Evolutionary conservation across 805 yeast species (phyloP), one percentile per base, ranked within the genome.

Genomic region (Candida montana): DNA sequence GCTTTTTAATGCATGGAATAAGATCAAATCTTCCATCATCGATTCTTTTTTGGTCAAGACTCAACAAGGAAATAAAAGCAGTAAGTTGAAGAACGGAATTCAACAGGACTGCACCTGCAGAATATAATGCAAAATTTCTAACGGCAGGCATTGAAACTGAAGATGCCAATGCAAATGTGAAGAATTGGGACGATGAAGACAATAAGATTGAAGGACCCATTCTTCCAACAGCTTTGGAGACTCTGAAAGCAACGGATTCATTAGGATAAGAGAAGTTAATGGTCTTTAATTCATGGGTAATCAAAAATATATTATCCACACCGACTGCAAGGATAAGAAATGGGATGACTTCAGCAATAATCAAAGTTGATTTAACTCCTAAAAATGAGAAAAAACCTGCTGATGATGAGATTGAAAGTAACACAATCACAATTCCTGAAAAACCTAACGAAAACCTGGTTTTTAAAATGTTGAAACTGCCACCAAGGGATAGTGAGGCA

Each of bases 321-420:
- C 99, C 99, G 42, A 91, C 81, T 0, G 99, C 99, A 44, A 91
- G 69, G 12, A 91, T 84, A 53, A 91, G 67, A 57, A 91, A 91
- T 9, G 98, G 98, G 27, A 91, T 91, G 6, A 91, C 99, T 59
- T 93, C 98, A 2, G 98, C 97, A 43, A 91, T 88, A 49, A 91
- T 90, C 33, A 91, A 67, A 0, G 98, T 91, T 0, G 95, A 85
- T 54, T 85, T 87, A 37, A 90, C 63, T 0, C 93, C 95, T n/a
- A 84, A 44, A 6, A 75, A 53, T 11, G 93, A 75, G 62, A 87
- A 84, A 5, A 88, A 51, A 0, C 98, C 98, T 0, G 89, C 86
- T 0, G 97, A 79, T 1, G 95, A 74, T 1, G 77, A 61, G 1
- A 91, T 95, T 0, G 96, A 89, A 9, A 87, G 60, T 19, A 87